Evolutionary conservation across 2,329 filamentous ascomycete species (phyloP).

Genomic region (Piedraia hortae): DNA sequence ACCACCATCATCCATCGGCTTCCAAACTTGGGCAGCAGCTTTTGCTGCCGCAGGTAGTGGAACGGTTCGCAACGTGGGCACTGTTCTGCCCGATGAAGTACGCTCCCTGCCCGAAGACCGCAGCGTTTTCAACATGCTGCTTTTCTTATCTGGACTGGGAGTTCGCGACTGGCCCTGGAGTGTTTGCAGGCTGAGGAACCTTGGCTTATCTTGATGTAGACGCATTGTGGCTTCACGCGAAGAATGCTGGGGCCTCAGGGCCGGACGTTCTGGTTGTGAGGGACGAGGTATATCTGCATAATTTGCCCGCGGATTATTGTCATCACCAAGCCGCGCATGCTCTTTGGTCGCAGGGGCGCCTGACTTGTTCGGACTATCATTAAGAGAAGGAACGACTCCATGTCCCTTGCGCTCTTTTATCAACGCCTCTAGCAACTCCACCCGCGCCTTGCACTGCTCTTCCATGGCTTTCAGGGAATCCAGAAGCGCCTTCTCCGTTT

Average conservation of each 20-base stretch:
- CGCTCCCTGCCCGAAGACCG: constrained; percentile 9
- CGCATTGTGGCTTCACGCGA: too few species aligned
- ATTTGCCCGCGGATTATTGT: constrained; percentile 53
- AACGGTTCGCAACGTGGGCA: constrained; percentile 17
- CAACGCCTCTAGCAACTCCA: constrained; percentile 64
- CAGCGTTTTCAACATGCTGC: constrained; percentile 21
- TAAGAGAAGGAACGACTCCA: constrained; percentile 6
- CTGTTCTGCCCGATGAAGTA: constrained; percentile 17
- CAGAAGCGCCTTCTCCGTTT: constrained; percentile 59
- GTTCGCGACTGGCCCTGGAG: constrained; percentile 20
- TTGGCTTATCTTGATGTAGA: too few species aligned
- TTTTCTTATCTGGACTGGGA: constrained; percentile 33
- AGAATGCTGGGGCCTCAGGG: too few species aligned
- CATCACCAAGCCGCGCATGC: constrained; percentile 55
- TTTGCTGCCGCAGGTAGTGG: constrained; percentile 29
- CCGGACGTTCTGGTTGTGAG: too few species aligned
- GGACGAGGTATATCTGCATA: constrained; percentile 61
- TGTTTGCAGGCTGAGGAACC: constrained; percentile 3
- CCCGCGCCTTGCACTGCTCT: constrained; percentile 73
- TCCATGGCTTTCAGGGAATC: constrained; percentile 65
- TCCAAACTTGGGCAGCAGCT: constrained; percentile 36
- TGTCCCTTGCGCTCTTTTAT: constrained; percentile 28
- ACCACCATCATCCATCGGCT: too few species aligned
- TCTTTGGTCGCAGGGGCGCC: constrained; percentile 17
- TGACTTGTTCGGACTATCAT: constrained; percentile 1